Percentiles rank a stretch among this genome's conserved stretches.
phyloP scores from a whole-genome alignment of 331 rosid species.

The Phaseolus coccineus region DNA sequence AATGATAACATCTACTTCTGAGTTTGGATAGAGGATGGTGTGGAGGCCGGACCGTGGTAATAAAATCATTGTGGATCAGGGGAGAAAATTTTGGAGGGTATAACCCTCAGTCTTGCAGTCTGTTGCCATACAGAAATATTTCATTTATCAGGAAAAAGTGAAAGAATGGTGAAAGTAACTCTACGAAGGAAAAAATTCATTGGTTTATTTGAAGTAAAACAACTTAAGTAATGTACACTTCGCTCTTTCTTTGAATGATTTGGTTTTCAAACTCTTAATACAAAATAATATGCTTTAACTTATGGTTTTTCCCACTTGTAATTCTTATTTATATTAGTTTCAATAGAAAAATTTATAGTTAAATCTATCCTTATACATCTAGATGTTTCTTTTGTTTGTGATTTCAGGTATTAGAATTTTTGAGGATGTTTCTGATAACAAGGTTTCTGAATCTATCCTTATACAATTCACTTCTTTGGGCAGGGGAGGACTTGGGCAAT shows the following conservation, averaged over 20 bases:
- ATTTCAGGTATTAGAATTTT: constrained; percentile 91
- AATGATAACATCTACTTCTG: constrained; percentile 18
- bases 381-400: constrained; percentile 45
- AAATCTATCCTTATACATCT: constrained; percentile 40
- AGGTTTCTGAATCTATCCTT: constrained; percentile 55
- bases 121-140: not conserved
- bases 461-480: constrained; percentile 18
- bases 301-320: constrained; percentile 34
- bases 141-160: constrained; percentile 18
- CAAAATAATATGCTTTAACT: constrained; percentile 14
- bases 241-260: constrained; percentile 17
- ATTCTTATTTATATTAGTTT: constrained; percentile 32
- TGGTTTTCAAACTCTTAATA: constrained; percentile 26
- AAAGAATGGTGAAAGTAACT: not conserved
- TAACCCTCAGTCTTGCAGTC: constrained; percentile 18
- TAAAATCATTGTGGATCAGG: constrained; percentile 23
- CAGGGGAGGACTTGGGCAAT: constrained; percentile 20
- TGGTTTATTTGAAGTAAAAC: constrained; percentile 23
- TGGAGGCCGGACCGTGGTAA: not conserved
- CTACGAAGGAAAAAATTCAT: constrained; percentile 22
- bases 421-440: constrained; percentile 81
- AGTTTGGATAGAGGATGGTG: constrained; percentile 32
- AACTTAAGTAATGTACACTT: constrained; percentile 16
- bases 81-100: constrained; percentile 27
- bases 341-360: constrained; percentile 3